Conservation (phyloP, 345 rosid species). For the Citrus sp. region DNA sequence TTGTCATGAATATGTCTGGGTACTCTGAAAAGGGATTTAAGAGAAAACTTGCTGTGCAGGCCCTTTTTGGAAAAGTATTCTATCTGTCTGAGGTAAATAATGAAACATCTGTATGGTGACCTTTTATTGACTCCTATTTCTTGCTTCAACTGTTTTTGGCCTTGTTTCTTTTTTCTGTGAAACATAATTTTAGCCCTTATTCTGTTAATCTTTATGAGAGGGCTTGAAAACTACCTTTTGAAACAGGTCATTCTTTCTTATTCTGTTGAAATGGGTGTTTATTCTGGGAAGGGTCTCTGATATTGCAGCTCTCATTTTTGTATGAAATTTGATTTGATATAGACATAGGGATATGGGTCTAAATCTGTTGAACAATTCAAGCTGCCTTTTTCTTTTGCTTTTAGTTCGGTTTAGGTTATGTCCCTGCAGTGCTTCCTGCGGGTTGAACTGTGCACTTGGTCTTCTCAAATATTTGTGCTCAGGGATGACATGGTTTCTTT, state of each 20-base stretch:
- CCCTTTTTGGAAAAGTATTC: conserved; percentile 83
- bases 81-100: conserved; percentile 78
- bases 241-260: not conserved
- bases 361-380: no score
- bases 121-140: not conserved
- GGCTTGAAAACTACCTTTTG: not conserved
- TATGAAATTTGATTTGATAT: no score
- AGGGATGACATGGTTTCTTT: not conserved
- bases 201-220: not conserved
- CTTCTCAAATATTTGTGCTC: not conserved
- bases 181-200: not conserved
- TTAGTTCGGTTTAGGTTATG: not conserved
- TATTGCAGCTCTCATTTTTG: no score
- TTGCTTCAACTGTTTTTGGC: not conserved
- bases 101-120: not conserved
- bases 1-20: conserved; percentile 78
- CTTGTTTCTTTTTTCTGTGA: not conserved
- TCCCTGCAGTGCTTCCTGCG: not conserved
- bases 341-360: no score
- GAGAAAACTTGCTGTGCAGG: conserved; percentile 91
- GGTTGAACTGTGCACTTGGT: not conserved
- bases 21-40: conserved; percentile 85
- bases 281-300: not conserved
- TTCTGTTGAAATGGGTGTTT: not conserved
- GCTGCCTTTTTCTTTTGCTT: not conserved